Base-by-base conservation (phyloP, 2,329 filamentous ascomycete species). In the Colletotrichum lindemuthianum region DNA sequence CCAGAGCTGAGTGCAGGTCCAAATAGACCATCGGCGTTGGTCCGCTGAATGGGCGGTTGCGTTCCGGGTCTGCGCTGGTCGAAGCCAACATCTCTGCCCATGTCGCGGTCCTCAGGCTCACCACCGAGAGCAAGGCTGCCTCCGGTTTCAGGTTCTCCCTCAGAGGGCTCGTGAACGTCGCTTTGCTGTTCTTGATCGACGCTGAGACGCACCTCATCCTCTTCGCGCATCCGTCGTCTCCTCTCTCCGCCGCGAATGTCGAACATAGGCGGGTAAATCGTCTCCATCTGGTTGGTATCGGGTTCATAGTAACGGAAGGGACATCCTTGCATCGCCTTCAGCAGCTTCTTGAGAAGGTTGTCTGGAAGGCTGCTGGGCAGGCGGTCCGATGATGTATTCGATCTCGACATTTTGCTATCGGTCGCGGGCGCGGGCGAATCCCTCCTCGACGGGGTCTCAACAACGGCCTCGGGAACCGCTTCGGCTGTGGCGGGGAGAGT, bases 121-220 rank as follows among this genome's bases (percentile, higher is more conserved):
- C 95, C 95, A 61, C 95, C 95, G 15, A 98, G 84, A 63, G 96
- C 94, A 63, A 96, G 83, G 74, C 95, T 98, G 12, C 88, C 88
- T 49, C 92, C 92, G 69, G 91, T 91, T 76, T 96, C 93, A 1
- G 88, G 88, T 60, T 91, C 90, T 61, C 92, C 92, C 68, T 97
- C 93, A 0, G 84, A 84, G 4, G 78, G 74, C 50, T 84, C 83
- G 6, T 74, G 73, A 3, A 73, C 73, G 32, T 85, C 84, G 2
- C 74, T 69, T 32, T 77, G 77, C 36, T 85, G 82, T 63, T 86
- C 83, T 16, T 81, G 80, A 36, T 86, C 82, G 6, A 75, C 77
- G 15, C 74, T 76, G 11, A 83, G 70, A 24, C 82, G 82, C 6
- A 79, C 79, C 57, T 87, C 86, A 56, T 92, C 90, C 67, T 92